Conservation (phyloP, 208 protist species). For the Leishmania tropica region DNA sequence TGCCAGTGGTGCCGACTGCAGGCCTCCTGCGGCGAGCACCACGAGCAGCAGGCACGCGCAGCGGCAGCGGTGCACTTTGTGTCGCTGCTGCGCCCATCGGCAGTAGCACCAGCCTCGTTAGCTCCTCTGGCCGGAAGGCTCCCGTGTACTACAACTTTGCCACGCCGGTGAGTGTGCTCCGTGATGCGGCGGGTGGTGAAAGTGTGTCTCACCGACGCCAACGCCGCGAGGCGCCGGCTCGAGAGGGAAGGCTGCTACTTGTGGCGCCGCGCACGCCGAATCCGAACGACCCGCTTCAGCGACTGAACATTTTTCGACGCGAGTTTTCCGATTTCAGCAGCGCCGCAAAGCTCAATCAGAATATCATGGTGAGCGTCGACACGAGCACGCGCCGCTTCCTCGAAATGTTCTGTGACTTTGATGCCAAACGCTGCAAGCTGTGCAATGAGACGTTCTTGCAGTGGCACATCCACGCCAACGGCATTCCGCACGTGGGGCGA, state of each 20-base stretch:
- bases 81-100: not conserved
- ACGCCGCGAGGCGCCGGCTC: not conserved
- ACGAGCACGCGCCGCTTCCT: conserved; percentile 59
- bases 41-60: not conserved
- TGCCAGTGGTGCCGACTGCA: not conserved
- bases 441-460: conserved; percentile 85
- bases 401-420: conserved; percentile 85
- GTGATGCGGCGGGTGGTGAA: not conserved
- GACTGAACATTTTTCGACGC: conserved; percentile 62
- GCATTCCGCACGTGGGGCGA: conserved; percentile 73
- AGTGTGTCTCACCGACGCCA: not conserved
- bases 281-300: conserved; percentile 33
- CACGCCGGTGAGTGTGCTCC: conserved; percentile 7
- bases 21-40: not conserved
- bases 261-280: conserved; percentile 17
- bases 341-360: not conserved
- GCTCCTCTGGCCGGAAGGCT: not conserved
- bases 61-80: not conserved
- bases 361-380: conserved; percentile 62
- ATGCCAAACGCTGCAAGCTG: conserved; percentile 79
- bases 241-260: conserved; percentile 5
- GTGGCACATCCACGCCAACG: conserved; percentile 69
- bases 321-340: conserved; percentile 51
- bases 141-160: conserved; percentile 42
- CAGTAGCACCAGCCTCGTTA: not conserved